A percentile compares a stretch with the other conserved stretches of the same genome.
Evolutionary conservation across 768 basidiomycete genomes (phyloP).

Genomic region (Russula compacta): DNA sequence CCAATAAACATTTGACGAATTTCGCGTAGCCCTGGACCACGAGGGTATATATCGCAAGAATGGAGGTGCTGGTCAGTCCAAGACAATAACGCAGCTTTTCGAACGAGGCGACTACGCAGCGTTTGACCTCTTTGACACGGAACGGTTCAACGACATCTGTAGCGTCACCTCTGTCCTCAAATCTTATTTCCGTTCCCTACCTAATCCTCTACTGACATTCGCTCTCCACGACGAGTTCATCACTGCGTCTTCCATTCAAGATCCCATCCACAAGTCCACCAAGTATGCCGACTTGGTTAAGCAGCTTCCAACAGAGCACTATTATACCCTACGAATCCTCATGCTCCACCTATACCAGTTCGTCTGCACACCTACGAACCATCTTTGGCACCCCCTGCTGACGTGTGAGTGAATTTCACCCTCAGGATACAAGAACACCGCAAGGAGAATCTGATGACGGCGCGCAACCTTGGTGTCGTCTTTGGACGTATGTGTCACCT

Average conservation of each 20-base stretch:
- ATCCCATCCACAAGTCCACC: conserved; percentile 47
- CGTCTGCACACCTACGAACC: conserved; percentile 22
- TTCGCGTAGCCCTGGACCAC: conserved; percentile 68
- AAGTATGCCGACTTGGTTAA: conserved; percentile 60
- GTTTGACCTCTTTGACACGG: conserved; percentile 80
- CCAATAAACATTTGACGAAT: not conserved
- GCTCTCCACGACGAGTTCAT: conserved; percentile 90
- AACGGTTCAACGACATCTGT: conserved; percentile 95
- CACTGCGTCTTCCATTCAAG: conserved; percentile 59
- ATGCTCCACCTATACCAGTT: conserved; percentile 86
- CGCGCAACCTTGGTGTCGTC: conserved; percentile 91
- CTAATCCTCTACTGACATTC: conserved; percentile 83
- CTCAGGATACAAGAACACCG: conserved; percentile 53
- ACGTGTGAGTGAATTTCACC: not conserved
- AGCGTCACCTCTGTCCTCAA: conserved; percentile 96
- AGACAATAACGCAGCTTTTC: conserved; percentile 88
- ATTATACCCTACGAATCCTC: conserved; percentile 68
- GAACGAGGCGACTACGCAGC: conserved; percentile 84
- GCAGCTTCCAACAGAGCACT: conserved; percentile 81
- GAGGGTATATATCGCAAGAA: conserved; percentile 99
- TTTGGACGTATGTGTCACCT: conserved; percentile 78
- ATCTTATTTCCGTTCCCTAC: conserved; percentile 90
- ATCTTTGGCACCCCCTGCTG: not conserved
- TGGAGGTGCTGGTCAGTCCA: conserved; percentile 86
- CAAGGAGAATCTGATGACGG: conserved; percentile 84